phyloP scores from a whole-genome alignment of 1,284 basidiomycete genomes.

The Caloboletus inedulis region DNA sequence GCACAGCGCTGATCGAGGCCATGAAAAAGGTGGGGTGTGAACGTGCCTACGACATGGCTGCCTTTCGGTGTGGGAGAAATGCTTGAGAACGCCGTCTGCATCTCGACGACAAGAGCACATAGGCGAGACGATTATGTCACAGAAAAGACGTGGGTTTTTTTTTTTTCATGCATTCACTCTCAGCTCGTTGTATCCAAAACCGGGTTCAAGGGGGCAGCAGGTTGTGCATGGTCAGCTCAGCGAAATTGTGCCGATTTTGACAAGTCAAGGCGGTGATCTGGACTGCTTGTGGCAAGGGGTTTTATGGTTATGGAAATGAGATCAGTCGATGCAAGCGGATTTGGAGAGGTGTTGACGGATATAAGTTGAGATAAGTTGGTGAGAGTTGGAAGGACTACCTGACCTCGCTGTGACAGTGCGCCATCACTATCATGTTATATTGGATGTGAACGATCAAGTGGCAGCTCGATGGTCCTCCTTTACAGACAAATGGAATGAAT shows the following conservation, averaged over 20 bases:
- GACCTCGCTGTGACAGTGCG: conserved; percentile 20
- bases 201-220: neutral
- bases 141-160: neutral
- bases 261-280: conserved; percentile 19
- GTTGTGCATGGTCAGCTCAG: conserved; percentile 9
- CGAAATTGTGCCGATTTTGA: conserved; percentile 15
- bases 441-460: conserved; percentile 12
- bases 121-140: conserved; percentile 30
- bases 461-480: neutral
- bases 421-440: conserved; percentile 8
- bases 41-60: conserved; percentile 27
- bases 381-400: conserved; percentile 2
- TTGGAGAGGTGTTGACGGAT: conserved; percentile 23
- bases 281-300: conserved; percentile 10
- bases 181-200: neutral
- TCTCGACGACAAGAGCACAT: conserved; percentile 24
- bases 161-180: neutral
- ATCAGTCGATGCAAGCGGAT: conserved; percentile 14
- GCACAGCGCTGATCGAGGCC: conserved; percentile 19
- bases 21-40: conserved; percentile 30
- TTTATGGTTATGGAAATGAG: conserved; percentile 10
- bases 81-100: conserved; percentile 25
- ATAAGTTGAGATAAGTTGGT: conserved; percentile 15
- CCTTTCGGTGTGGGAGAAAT: conserved; percentile 28
- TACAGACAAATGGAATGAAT: conserved; percentile 5